Evolutionary conservation across 768 basidiomycete genomes (phyloP).

Genomic region (Boletus rubropictus): DNA sequence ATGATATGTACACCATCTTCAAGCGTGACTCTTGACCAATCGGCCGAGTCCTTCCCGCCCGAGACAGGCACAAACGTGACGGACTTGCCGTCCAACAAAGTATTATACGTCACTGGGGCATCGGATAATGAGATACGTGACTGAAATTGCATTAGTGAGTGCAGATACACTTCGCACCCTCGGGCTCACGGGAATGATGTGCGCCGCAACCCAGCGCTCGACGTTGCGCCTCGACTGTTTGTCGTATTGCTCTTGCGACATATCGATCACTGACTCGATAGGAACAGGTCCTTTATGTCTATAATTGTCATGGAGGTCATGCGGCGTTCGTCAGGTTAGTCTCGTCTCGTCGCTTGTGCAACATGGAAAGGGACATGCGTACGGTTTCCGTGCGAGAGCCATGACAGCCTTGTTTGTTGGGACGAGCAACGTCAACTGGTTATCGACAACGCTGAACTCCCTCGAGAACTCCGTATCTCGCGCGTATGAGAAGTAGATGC

Average conservation of each 20-base stretch:
- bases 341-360: background rate
- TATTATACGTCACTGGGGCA: slow-evolving; percentile 40
- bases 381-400: slow-evolving; percentile 79
- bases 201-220: slow-evolving; percentile 73
- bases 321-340: background rate
- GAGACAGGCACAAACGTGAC: slow-evolving; percentile 46
- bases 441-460: slow-evolving; percentile 34
- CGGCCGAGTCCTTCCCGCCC: slow-evolving; percentile 33
- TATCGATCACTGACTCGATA: slow-evolving; percentile 41
- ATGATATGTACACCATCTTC: slow-evolving; percentile 52
- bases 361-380: slow-evolving; percentile 26
- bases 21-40: slow-evolving; percentile 57
- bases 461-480: slow-evolving; percentile 61
- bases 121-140: slow-evolving; percentile 43
- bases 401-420: slow-evolving; percentile 88
- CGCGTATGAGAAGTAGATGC: slow-evolving; percentile 82
- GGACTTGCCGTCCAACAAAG: slow-evolving; percentile 53
- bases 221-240: slow-evolving; percentile 57
- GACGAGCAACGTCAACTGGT: slow-evolving; percentile 57
- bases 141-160: slow-evolving; percentile 15
- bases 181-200: slow-evolving; percentile 68
- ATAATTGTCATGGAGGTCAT: background rate
- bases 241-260: slow-evolving; percentile 67
- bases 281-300: slow-evolving; percentile 57
- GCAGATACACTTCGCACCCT: background rate